Evolutionary conservation across 1,139 yeast genomes (phyloP), one percentile per base, ranked within the genome.

Genomic region (Diutina mesorugosa): DNA sequence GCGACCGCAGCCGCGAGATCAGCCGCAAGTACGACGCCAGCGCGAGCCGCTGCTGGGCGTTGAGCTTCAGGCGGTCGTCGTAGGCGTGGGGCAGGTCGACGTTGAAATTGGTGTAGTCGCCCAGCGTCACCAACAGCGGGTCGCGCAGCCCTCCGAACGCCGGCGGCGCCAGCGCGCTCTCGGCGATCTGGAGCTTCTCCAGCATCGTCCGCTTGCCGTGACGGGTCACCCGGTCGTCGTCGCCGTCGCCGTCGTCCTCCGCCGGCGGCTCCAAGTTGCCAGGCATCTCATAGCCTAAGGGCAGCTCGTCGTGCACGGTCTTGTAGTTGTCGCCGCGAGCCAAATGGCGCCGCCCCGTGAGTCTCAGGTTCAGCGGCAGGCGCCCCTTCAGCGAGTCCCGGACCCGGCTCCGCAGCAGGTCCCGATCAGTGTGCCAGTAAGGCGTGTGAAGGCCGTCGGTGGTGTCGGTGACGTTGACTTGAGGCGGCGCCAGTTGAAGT

Each of bases 311-410:
- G 57, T 71, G 72, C 45, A 76, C 72, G 63, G 76, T 77, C 63
- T 81, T 83, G 65, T 82, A 83, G 1, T 86, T 80, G 61, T 83
- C 87, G 54, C 88, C 88, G 60, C 85, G 74, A 8, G 87, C 87
- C 64, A 83, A 73, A 66, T 83, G 86, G 3, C 87, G 85, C 61
- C 67, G 72, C 16, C 32, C 32, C 10, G 53, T 50, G 16, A 32
- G 45, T 21, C 41, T 30, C 53, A 50, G 53, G 9, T n/a, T 7
- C 53, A 50, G 53, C 21, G n/a, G 35, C n/a, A 16, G 21, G n/a
- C 53, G 53, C 8, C 28, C 50, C 41, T 28, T 48, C n/a, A 16
- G 32, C 45, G 45, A 32, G 16, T 32, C 45, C 21, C 45, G 21
- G 6, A 28, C 45, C 18, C 53, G 53, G 6, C n/a, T n/a, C 12